Evolutionary conservation across 2,329 filamentous ascomycete species (phyloP).

Genomic region (Cladosporium sp.): DNA sequence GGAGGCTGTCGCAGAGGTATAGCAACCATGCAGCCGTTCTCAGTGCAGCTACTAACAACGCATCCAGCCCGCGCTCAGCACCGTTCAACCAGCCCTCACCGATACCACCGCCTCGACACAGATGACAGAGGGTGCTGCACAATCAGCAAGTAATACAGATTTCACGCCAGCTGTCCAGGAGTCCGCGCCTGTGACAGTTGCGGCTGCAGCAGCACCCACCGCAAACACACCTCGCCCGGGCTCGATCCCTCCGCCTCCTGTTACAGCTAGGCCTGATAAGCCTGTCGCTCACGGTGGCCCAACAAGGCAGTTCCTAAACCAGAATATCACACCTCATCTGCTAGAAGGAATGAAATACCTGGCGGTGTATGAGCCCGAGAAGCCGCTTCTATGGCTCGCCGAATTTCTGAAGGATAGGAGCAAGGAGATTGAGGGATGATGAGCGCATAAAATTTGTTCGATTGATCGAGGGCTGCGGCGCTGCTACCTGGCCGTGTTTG

Average conservation of each 20-base stretch:
- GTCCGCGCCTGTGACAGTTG: slow-evolving; percentile 20
- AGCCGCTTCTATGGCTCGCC: slow-evolving; percentile 51
- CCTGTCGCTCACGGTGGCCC: slow-evolving; percentile 50
- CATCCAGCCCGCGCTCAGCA: slow-evolving; percentile 17
- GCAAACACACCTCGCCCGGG: slow-evolving; percentile 25
- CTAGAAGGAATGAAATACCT: slow-evolving; percentile 55
- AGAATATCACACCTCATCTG: slow-evolving; percentile 51
- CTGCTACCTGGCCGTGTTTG: background rate
- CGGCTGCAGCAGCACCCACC: slow-evolving; percentile 27
- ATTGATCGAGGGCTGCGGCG: background rate
- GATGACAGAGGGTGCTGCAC: slow-evolving; percentile 18
- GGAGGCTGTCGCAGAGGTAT: slow-evolving; percentile 31
- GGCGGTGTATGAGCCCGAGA: slow-evolving; percentile 52
- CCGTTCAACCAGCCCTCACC: slow-evolving; percentile 27
- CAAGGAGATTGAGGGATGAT: slow-evolving; percentile 47
- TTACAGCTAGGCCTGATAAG: slow-evolving; percentile 35
- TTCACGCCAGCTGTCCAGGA: background rate
- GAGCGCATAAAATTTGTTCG: background rate
- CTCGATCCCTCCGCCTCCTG: slow-evolving; percentile 35
- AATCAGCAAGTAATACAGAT: slow-evolving; percentile 4
- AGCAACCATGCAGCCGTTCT: background rate
- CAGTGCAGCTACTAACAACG: slow-evolving; percentile 13
- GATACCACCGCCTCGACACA: slow-evolving; percentile 31
- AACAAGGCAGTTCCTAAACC: slow-evolving; percentile 51
- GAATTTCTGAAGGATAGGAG: slow-evolving; percentile 51